phyloP scores from a whole-genome alignment of 352 stramenopile species.

The Phytophthora lateralis region DNA sequence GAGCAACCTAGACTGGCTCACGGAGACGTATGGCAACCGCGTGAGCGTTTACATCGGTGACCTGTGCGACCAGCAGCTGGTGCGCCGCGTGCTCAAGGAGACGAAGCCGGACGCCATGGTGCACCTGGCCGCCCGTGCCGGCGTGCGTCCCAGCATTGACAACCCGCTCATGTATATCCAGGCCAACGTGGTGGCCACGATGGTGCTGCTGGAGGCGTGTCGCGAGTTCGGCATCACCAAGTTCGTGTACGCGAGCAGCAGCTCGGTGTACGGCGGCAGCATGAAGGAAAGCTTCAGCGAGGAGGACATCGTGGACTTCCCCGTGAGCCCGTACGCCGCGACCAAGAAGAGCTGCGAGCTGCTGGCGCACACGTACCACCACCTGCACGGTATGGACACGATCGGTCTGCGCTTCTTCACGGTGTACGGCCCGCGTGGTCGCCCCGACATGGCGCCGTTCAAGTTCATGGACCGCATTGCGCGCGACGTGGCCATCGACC shows the following conservation, averaged over 20 bases:
- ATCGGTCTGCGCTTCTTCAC: conserved; percentile 99
- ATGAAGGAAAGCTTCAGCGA: conserved; percentile 93
- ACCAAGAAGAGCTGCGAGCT: conserved; percentile 98
- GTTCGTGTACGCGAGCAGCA: conserved; percentile 97
- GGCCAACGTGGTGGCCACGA: conserved; percentile 96
- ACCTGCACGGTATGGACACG: conserved; percentile 95
- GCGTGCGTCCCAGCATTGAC: conserved; percentile 97
- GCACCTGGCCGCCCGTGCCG: conserved; percentile 96
- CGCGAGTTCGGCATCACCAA: conserved; percentile 90
- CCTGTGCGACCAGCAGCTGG: conserved; percentile 93
- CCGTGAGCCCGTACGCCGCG: conserved; percentile 96
- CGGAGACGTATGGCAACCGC: conserved; percentile 52
- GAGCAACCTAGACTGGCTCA: conserved; percentile 91
- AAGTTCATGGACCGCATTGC: conserved; percentile 98
- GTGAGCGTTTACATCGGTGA: conserved; percentile 91
- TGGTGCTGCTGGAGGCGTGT: conserved; percentile 92
- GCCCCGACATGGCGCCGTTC: conserved; percentile 98
- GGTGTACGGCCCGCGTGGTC: conserved; percentile 95
- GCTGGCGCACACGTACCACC: conserved; percentile 97
- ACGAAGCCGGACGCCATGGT: conserved; percentile 86
- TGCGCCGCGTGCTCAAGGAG: conserved; percentile 91
- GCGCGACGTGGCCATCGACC: conserved; percentile 92
- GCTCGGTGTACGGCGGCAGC: conserved; percentile 95
- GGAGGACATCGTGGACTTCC: conserved; percentile 91
- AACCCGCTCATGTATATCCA: conserved; percentile 98